A percentile compares a stretch with the other conserved stretches of the same genome.
phyloP scores from a whole-genome alignment of 768 basidiomycete species.

The Dentipellis sp. region DNA sequence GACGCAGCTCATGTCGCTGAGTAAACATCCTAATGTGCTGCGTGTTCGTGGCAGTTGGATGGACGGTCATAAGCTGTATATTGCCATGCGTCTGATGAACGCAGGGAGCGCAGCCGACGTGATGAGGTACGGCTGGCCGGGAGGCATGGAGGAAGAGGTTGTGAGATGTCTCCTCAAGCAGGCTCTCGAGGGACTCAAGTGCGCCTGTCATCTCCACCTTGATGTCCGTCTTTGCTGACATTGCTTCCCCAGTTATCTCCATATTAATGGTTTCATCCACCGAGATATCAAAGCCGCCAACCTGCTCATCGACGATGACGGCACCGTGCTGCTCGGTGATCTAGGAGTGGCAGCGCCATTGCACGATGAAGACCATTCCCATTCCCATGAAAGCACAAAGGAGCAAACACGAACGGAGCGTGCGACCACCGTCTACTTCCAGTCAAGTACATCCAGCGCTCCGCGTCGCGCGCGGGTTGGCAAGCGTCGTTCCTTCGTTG shows the following conservation, averaged over 20 bases:
- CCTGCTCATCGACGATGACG: slow-evolving; percentile 83
- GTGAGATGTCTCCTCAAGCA: slow-evolving; percentile 78
- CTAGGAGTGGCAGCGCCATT: slow-evolving; percentile 87
- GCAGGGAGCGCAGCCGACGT: slow-evolving; percentile 81
- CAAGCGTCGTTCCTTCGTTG: slow-evolving; percentile 90
- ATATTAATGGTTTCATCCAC: slow-evolving; percentile 85
- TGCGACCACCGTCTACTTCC: slow-evolving; percentile 23
- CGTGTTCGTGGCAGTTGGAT: slow-evolving; percentile 89
- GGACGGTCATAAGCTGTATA: slow-evolving; percentile 72
- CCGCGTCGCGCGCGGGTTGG: slow-evolving; percentile 37
- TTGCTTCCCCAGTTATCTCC: slow-evolving; percentile 53
- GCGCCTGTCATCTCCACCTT: slow-evolving; percentile 22
- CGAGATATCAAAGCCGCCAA: slow-evolving; percentile 94
- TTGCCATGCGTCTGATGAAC: slow-evolving; percentile 85
- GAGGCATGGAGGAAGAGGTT: slow-evolving; percentile 89
- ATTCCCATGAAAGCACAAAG: slow-evolving; percentile 3
- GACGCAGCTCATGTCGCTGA: slow-evolving; percentile 86
- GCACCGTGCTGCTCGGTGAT: slow-evolving; percentile 86
- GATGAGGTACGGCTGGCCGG: slow-evolving; percentile 76
- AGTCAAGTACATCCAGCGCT: slow-evolving; percentile 8
- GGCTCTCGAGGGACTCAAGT: slow-evolving; percentile 84
- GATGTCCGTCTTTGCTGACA: slow-evolving; percentile 9
- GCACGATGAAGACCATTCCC: slow-evolving; percentile 47
- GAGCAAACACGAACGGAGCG: slow-evolving; percentile 17
- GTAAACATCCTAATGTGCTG: slow-evolving; percentile 88